Conservation (phyloP, 768 basidiomycete genomes). For the Rhodosporidiobolus sp. region DNA sequence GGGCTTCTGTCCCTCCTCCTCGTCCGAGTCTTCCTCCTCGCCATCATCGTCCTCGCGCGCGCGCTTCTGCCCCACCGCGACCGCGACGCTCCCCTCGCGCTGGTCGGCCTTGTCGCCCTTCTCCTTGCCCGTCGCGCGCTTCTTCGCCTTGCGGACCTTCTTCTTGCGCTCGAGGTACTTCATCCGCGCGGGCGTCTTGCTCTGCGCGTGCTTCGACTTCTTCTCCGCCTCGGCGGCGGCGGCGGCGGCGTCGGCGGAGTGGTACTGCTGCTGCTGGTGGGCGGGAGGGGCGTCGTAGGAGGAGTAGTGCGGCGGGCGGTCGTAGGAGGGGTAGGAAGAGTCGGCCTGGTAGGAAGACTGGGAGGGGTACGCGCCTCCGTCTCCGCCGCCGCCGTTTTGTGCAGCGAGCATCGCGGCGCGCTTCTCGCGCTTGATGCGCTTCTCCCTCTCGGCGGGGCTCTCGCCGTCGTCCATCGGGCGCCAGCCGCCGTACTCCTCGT, state of each 20-base stretch:
- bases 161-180: conserved; percentile 72
- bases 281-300: background rate
- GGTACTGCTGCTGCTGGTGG: background rate
- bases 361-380: background rate
- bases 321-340: conserved; percentile 4
- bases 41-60: conserved; percentile 45
- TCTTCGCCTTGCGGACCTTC: conserved; percentile 54
- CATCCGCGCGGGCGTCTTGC: conserved; percentile 68
- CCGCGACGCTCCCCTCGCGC: conserved; percentile 1
- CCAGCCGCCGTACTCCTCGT: conserved; percentile 29
- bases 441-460: conserved; percentile 26
- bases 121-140: conserved; percentile 43
- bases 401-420: conserved; percentile 27
- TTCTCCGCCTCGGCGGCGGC: conserved; percentile 10
- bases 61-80: conserved; percentile 12
- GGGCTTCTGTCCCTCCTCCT: conserved; percentile 9
- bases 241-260: background rate
- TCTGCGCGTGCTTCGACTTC: conserved; percentile 47
- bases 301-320: background rate
- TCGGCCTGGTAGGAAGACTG: background rate
- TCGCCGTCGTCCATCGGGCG: conserved; percentile 13
- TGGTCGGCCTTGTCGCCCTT: conserved; percentile 43
- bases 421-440: conserved; percentile 34
- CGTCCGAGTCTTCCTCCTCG: conserved; percentile 23
- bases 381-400: background rate